Evolutionary conservation across 2,329 filamentous ascomycete species (phyloP).

Genomic region (Aspergillus ustus): DNA sequence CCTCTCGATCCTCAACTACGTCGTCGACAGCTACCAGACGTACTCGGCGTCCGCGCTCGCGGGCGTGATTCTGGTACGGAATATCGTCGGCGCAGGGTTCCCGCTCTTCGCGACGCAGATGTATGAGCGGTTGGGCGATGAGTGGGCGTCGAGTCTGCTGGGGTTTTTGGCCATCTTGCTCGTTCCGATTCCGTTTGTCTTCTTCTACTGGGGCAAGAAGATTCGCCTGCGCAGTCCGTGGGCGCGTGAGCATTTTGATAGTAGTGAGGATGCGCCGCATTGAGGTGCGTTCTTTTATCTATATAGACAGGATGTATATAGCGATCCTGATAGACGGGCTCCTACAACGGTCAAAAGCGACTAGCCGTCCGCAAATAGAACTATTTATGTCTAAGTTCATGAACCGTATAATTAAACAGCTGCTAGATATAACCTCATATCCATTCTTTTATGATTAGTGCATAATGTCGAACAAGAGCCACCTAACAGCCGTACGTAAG

Average conservation of each 20-base stretch:
- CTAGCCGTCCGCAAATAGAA: too few species aligned
- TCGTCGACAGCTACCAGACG: constrained; percentile 61
- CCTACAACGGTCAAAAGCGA: too few species aligned
- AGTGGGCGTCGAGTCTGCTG: constrained; percentile 45
- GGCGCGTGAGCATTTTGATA: constrained; percentile 36
- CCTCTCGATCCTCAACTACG: constrained; percentile 76
- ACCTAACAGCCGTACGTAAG: too few species aligned
- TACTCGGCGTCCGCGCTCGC: constrained; percentile 59
- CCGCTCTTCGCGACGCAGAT: constrained; percentile 42
- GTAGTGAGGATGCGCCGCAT: constrained; percentile 32
- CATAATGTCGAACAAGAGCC: too few species aligned
- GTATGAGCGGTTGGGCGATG: constrained; percentile 41
- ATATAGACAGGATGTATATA: too few species aligned
- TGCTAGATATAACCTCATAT: too few species aligned
- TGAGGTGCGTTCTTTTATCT: too few species aligned
- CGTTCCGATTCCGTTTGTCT: constrained; percentile 41
- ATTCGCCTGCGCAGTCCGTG: constrained; percentile 36
- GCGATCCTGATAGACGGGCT: too few species aligned
- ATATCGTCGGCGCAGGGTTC: constrained; percentile 55
- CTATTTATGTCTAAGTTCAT: too few species aligned
- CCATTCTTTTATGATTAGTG: too few species aligned
- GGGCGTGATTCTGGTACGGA: constrained; percentile 75
- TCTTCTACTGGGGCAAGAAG: constrained; percentile 36
- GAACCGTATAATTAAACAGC: too few species aligned
- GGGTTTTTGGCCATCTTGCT: constrained; percentile 44